These are phyloP conservation scores for Kwoniella sp. DNA, from an alignment of 768 basidiomycete genomes.

Conservation along the genomic window DNA sequence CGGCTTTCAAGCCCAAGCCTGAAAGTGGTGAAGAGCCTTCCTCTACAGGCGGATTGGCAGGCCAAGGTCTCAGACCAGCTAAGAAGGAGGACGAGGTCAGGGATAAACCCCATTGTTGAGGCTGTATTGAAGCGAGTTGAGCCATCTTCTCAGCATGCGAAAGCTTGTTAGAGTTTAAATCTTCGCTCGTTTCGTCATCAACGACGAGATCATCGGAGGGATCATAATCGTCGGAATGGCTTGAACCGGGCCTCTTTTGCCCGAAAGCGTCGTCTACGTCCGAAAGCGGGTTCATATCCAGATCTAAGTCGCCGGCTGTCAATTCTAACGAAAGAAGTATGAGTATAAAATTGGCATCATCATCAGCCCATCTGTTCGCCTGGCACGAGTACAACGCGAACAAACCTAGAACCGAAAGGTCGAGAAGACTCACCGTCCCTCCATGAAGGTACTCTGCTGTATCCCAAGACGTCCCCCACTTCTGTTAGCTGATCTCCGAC, in stretches of 20 bases:
- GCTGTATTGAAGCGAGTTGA: conserved; percentile 9
- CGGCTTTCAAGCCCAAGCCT: conserved; percentile 38
- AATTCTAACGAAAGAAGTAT: background rate
- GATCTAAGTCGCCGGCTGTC: background rate
- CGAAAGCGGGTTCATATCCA: background rate
- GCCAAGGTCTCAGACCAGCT: conserved; percentile 34
- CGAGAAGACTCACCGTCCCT: background rate
- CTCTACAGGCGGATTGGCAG: conserved; percentile 21
- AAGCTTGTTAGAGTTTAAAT: background rate
- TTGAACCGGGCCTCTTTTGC: too few species aligned
- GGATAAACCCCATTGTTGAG: conserved; percentile 36
- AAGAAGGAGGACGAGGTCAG: conserved; percentile 25
- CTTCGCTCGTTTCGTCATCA: background rate
- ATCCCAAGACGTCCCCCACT: background rate
- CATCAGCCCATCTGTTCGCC: too few species aligned
- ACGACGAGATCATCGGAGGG: background rate
- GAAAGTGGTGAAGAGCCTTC: conserved; percentile 29
- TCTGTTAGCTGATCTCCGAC: background rate
- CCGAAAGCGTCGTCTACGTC: too few species aligned
- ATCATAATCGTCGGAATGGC: too few species aligned
- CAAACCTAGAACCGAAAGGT: too few species aligned
- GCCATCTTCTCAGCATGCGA: conserved; percentile 18
- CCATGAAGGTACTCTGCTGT: background rate
- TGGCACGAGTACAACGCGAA: too few species aligned
- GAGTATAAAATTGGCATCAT: background rate